Base-by-base conservation (phyloP, 768 basidiomycete species). In the Lactifluus hygrophoroides region DNA sequence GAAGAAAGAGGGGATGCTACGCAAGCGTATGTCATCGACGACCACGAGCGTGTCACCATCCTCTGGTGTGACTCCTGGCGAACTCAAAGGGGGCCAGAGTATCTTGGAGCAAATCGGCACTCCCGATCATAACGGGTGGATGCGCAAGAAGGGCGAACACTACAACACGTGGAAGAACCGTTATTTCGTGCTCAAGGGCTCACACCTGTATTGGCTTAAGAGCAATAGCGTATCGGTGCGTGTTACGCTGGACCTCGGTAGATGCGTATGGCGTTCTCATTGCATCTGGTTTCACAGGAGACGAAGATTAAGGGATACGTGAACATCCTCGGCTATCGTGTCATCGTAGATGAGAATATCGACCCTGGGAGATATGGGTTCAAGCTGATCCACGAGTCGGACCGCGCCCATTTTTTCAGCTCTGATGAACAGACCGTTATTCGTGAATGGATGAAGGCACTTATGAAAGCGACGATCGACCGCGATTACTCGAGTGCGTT, bases 361-460 rank as follows among this genome's bases (percentile, higher is more conserved):
- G 84, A 94, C 66, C 91, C 94, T 23, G 95, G 95, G 14, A 82
- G 86, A 66, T 98, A 95, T 72, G 94, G 92, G 5, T 98, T 98
- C 83, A 80, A 90, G 65, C 88, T 98, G 62, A 82, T 94, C 32
- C 94, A 97, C 65, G 90, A 93, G 45, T 73, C 79, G 7, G 89
- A 92, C 69, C 90, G 88, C 73, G 77, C 88, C 1, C 93, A 98
- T 70, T 91, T 72, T 68, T 99, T 99, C 73, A 91, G 90, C 62
- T 92, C 91, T 0, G 88, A 93, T 23, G 94, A 97, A 67, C 90
- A 92, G 71, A 66, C 74, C 0, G 73, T 83, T 37, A 80, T 96
- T 48, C 83, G 96, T n/a, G 92, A 92, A 64, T 98, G 96, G 95
- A 98, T 98, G 96, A 99, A 98, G 75, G 92, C 94, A 8, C 83